Evolutionary conservation across 225 moss, liverwort and hornwort species (phyloP), one percentile per base, ranked within the genome.

Genomic region (Neckera pumila): DNA sequence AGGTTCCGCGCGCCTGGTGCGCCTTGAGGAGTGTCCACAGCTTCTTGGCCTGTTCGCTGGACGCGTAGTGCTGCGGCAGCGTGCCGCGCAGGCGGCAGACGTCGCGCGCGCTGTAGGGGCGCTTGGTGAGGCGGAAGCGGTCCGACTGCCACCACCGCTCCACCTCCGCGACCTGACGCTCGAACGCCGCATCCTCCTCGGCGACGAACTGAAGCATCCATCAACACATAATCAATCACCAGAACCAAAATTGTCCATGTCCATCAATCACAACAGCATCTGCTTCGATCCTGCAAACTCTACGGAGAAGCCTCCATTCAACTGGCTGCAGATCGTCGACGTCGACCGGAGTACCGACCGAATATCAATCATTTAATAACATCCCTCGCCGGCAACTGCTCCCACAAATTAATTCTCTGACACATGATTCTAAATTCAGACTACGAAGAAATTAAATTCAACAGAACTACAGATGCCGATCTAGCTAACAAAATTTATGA

Each of bases 71-170:
- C 87, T 94, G 94, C 10, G 91, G 92, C 22, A 94, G 71, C 10
- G 92, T 93, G 17, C 96, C 96, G 6, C 96, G 73, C 58, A 96
- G 93, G 17, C 93, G 89, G 28, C 92, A 95, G 12, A 96, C 95
- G 14, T 95, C 94, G 59, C 90, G 56, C 16, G 96, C 95, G 18
- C 90, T 67, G 91, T 96, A 95, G 1, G 96, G 7, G 4, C 96
- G 92, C 72, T 91, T 87, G 7, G 95, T 96, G 33, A 93, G 93
- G 22, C 90, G 89, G 81, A 94, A 96, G 2, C 96, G 89, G 14
- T 96, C 95, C 14, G 91, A 89, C 76, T 91, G 90, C 96, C 96
- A 96, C 96, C 95, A 96, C 42, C 81, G 87, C 88, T 95, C 92
- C 31, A 96, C 93, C 87, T 96, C 85, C 74, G 75, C 80, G n/a